Evolutionary conservation across 306 rosid genomes (phyloP).

Genomic region (Citrullus colocynthis): DNA sequence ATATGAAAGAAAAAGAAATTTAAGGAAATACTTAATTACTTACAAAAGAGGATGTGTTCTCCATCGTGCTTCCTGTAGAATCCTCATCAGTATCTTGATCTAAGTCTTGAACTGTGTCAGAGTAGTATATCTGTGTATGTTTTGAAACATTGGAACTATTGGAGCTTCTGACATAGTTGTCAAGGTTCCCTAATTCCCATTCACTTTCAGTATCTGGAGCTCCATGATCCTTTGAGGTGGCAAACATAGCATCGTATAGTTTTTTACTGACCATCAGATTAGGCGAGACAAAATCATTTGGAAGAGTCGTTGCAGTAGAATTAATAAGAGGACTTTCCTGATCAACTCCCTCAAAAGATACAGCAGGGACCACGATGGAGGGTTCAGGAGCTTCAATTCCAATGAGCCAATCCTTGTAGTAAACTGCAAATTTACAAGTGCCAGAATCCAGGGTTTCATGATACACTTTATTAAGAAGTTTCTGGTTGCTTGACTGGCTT

Average conservation of each 20-base stretch:
- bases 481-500: constrained; percentile 30
- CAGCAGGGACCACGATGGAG: constrained; percentile 39
- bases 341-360: constrained; percentile 17
- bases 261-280: constrained; percentile 65
- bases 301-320: constrained; percentile 36
- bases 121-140: constrained; percentile 19
- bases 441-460: constrained; percentile 58
- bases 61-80: constrained; percentile 15
- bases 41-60: constrained; percentile 28
- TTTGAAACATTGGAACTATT: constrained; percentile 31
- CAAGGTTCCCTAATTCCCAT: constrained; percentile 19
- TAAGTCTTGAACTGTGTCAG: constrained; percentile 26
- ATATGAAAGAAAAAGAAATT: background rate
- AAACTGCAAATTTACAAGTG: constrained; percentile 41
- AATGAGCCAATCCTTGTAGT: constrained; percentile 80
- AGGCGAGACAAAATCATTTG: constrained; percentile 37
- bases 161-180: constrained; percentile 18
- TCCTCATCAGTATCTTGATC: constrained; percentile 35
- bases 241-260: constrained; percentile 51
- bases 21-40: constrained; percentile 21
- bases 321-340: constrained; percentile 25
- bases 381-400: constrained; percentile 66
- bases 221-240: constrained; percentile 20
- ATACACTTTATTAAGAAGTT: constrained; percentile 42
- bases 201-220: constrained; percentile 21